Conservation (phyloP, 2,329 filamentous ascomycete species). For the Spiromastix sp. region DNA sequence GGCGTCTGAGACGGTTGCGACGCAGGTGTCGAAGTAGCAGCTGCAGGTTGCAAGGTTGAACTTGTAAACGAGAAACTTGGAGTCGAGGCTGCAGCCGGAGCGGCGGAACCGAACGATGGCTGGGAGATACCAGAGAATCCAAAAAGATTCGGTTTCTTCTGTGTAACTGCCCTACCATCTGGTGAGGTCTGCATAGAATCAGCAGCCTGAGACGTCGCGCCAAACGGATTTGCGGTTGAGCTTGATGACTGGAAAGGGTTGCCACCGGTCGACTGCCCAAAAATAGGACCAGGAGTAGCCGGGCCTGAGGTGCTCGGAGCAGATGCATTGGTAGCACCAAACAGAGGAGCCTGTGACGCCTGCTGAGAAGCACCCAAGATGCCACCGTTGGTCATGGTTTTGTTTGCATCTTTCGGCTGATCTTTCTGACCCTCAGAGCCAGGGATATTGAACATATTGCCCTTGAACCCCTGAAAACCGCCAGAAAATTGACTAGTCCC, state of each 20-base stretch:
- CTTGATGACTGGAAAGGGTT: conserved; percentile 8
- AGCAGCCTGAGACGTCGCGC: conserved; percentile 8
- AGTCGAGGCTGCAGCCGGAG: conserved; percentile 10
- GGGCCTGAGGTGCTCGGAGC: conserved; percentile 10
- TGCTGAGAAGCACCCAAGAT: conserved; percentile 9
- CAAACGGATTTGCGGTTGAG: conserved; percentile 8
- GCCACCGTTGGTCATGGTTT: conserved; percentile 2
- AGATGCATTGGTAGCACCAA: conserved; percentile 5
- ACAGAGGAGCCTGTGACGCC: conserved; percentile 1
- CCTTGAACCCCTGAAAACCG: conserved; percentile 22
- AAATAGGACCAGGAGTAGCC: conserved; percentile 15
- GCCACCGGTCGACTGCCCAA: conserved; percentile 17
- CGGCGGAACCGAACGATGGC: conserved; percentile 14
- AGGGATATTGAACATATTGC: conserved; percentile 22
- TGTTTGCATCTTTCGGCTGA: conserved; percentile 2
- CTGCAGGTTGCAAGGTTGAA: conserved; percentile 1
- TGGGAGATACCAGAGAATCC: conserved; percentile 12
- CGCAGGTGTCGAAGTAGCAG: background rate
- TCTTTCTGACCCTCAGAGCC: conserved; percentile 13
- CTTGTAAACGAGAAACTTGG: background rate
- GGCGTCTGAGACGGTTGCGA: conserved; percentile 1
- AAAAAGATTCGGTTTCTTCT: conserved; percentile 15
- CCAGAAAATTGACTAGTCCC: conserved; percentile 13
- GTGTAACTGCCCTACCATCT: conserved; percentile 15
- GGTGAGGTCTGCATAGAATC: conserved; percentile 27